Evolutionary conservation across 2,329 filamentous ascomycete species (phyloP), one percentile per base, ranked within the genome.

Genomic region (Apiospora koreana): DNA sequence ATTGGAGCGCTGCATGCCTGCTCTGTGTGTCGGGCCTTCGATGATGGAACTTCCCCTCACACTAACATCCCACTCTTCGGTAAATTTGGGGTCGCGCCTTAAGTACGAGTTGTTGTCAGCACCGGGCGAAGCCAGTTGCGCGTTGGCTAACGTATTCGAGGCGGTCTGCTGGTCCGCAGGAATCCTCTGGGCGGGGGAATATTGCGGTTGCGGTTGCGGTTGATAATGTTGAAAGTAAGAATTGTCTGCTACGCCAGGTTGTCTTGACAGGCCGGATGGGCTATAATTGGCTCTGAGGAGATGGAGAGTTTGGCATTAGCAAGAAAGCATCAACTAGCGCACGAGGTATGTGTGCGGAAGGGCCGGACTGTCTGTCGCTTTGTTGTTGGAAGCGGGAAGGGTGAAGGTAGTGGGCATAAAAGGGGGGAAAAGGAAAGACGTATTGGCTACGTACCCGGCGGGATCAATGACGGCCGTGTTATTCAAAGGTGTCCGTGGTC

Each of bases 11-110:
- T 91, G 87, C 81, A 91, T 85, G 41, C 45, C 54, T 71, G 68
- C 25, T 73, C 71, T 42, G 74, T 70, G 65, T 75, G 70, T 78
- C 46, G 81, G 81, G 66, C 84, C 86, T 76, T 89, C 87, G 71
- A 90, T 77, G 70, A 92, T 85, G 46, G 91, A 92, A 75, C 88
- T 88, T 65, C 90, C 91, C 73, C 91, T 88, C 76, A 89, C 89
- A 76, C 86, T 89, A 67, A 88, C 89, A 81, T 93, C 91, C 86
- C 91, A 93, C 83, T 92, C 89, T 79, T 94, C 91, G 74, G 87
- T 90, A 76, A 93, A 92, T 75, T 85, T 88, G 72, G 89, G 85
- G 64, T 79, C 78, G 45, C 72, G 78, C 73, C 70, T 74, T n/a
- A 72, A 67, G 42, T 65, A 62, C 25, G 72, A 67, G 38, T 64